Evolutionary conservation across 768 basidiomycete species (phyloP).

Genomic region (Suillus subaureus): DNA sequence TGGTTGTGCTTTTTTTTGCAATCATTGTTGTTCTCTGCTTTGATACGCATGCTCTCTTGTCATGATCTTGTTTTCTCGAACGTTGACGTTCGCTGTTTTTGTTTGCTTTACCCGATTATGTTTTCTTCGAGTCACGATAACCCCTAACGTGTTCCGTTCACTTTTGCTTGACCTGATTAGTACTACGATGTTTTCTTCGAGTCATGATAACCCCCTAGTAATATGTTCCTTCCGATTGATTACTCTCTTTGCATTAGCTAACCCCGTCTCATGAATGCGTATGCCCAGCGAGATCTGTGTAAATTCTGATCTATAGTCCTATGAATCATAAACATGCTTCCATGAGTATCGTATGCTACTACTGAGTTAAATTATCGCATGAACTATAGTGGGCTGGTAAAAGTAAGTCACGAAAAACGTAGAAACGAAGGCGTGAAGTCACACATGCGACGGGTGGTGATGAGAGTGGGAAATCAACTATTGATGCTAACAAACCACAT

Average conservation of each 20-base stretch:
- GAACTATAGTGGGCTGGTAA: slow-evolving; percentile 7
- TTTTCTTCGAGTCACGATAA: not conserved
- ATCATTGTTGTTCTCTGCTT: not conserved
- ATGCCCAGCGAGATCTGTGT: not conserved
- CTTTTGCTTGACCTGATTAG: not conserved
- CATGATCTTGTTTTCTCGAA: not conserved
- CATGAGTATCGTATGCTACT: slow-evolving; percentile 7
- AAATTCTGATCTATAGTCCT: slow-evolving; percentile 4
- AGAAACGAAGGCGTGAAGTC: not conserved
- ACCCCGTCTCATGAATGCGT: not conserved
- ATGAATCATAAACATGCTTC: slow-evolving; percentile 6
- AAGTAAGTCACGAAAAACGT: not conserved
- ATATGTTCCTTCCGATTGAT: not conserved
- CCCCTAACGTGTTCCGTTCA: not conserved
- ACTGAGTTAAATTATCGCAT: slow-evolving; percentile 8
- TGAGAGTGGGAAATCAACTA: not conserved
- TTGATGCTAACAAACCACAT: slow-evolving; percentile 8
- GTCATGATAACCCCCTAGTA: not conserved
- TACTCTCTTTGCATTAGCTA: not conserved
- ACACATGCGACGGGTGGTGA: not conserved
- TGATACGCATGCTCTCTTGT: not conserved
- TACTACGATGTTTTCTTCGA: not conserved
- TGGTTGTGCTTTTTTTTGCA: not conserved
- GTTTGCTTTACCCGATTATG: not conserved
- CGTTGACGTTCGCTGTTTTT: not conserved